Conservation (phyloP, 1,139 yeast species). For the Yamadazyma dushanensis region DNA sequence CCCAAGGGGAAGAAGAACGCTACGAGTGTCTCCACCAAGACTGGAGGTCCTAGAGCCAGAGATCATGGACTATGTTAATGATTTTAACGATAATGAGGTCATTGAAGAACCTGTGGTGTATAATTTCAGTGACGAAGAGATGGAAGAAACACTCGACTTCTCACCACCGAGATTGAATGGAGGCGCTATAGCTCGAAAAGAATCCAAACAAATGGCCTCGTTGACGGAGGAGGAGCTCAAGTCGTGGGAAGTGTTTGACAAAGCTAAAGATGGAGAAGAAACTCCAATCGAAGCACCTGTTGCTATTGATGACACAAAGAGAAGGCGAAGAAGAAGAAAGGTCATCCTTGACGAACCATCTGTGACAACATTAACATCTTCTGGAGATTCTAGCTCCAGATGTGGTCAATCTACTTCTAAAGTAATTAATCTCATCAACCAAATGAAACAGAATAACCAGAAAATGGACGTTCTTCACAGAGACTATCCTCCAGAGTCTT, state of each 20-base stretch:
- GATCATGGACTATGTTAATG: slow-evolving; percentile 13
- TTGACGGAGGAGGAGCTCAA: slow-evolving; percentile 37
- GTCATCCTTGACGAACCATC: no score
- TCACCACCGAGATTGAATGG: slow-evolving; percentile 32
- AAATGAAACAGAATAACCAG: no score
- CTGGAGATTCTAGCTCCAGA: not conserved
- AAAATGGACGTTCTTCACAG: not conserved
- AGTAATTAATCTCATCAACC: slow-evolving; percentile 2
- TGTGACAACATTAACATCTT: no score
- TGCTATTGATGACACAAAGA: slow-evolving; percentile 13
- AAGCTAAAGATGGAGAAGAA: slow-evolving; percentile 22
- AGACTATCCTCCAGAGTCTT: slow-evolving; percentile 1
- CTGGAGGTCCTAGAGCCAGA: not conserved
- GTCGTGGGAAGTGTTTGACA: slow-evolving; percentile 44
- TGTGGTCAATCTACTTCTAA: slow-evolving; percentile 10
- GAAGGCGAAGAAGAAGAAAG: slow-evolving; percentile 26
- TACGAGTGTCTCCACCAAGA: not conserved
- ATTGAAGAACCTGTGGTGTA: slow-evolving; percentile 1
- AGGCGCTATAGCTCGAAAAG: slow-evolving; percentile 40
- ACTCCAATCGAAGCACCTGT: slow-evolving; percentile 7
- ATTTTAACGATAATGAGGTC: slow-evolving; percentile 12
- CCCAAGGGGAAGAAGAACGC: not conserved
- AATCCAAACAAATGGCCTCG: slow-evolving; percentile 28
- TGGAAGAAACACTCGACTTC: not conserved
- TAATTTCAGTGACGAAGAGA: slow-evolving; percentile 5